Percentiles rank a stretch among this genome's conserved stretches.
These are phyloP conservation scores for Neurospora terricola DNA, from an alignment of 495 filamentous ascomycete species.

Conservation along the genomic window DNA sequence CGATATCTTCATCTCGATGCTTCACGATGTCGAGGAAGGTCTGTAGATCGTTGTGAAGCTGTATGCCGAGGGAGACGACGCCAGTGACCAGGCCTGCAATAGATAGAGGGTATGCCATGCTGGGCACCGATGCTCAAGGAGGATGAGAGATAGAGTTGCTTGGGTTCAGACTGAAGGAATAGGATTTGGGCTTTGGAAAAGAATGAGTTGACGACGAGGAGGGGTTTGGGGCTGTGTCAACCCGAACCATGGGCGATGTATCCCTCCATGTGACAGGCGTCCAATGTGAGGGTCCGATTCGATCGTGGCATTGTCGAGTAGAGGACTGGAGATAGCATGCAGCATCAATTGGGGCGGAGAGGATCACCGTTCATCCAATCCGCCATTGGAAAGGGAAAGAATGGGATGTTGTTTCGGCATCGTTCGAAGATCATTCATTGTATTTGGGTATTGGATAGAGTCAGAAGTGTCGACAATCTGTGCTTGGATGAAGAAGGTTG, in stretches of 20 bases:
- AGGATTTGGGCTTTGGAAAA: neutral
- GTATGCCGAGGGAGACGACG: neutral
- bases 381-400: neutral
- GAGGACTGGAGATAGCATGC: neutral
- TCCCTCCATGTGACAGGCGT: neutral
- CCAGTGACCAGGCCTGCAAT: neutral
- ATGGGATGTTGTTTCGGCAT: neutral
- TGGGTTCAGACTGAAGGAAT: neutral
- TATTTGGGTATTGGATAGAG: neutral
- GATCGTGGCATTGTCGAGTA: neutral
- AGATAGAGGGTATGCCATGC: neutral
- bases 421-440: neutral
- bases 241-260: neutral
- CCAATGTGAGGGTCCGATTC: neutral
- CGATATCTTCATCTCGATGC: neutral
- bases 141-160: neutral
- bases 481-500: neutral
- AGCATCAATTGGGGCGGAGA: neutral
- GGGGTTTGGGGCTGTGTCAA: neutral
- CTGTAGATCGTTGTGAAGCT: neutral
- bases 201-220: neutral
- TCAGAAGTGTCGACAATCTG: neutral
- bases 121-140: neutral
- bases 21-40: neutral
- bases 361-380: neutral